Evolutionary conservation across 352 stramenopile species (phyloP), one percentile per base, ranked within the genome.

Genomic region (Phytophthora sojae): DNA sequence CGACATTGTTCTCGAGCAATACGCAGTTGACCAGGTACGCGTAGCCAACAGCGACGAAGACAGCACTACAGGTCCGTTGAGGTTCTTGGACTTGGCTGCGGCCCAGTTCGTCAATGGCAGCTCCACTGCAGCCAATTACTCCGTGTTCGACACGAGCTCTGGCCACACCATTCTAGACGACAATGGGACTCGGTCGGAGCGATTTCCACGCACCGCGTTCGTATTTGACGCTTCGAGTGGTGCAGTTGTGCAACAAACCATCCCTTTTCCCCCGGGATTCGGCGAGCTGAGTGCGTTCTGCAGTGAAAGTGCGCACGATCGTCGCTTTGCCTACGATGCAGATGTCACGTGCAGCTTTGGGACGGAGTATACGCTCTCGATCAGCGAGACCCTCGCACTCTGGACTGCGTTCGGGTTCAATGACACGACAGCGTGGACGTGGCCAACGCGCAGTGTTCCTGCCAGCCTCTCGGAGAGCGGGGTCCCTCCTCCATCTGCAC

Each of bases 251-350:
- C 19, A 61, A 6, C 49, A 56, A 15, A 77, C 65, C 12, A 69
- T 39, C 15, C 61, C 32, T 5, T 73, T 77, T 12, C 51, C 71
- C 0, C 51, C 68, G 6, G 81, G 77, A 0, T 89, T 90, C 55
- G 66, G 63, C 2, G 82, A 92, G 30, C 53, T 92, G 5, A 39
- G 49, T 2, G 69, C 79, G 0, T 92, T 89, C 49, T 92, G 85
- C 55, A 71, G 61, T 19, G 52, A 74, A 17, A 77, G 73, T 56
- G 26, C 14, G 2, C 60, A 54, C 4, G 75, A 85, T 25, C 52
- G 64, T 19, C 45, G 37, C 19, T 85, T 86, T 61, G 62, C 64
- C 0, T 88, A 84, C 50, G 77, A 88, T 21, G 25, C 9, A 26
- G 61, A 59, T 9, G 54, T 50, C 0, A 42, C 51, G 4, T 83